phyloP scores from a whole-genome alignment of 768 basidiomycete species.

The Amyloporia xantha region DNA sequence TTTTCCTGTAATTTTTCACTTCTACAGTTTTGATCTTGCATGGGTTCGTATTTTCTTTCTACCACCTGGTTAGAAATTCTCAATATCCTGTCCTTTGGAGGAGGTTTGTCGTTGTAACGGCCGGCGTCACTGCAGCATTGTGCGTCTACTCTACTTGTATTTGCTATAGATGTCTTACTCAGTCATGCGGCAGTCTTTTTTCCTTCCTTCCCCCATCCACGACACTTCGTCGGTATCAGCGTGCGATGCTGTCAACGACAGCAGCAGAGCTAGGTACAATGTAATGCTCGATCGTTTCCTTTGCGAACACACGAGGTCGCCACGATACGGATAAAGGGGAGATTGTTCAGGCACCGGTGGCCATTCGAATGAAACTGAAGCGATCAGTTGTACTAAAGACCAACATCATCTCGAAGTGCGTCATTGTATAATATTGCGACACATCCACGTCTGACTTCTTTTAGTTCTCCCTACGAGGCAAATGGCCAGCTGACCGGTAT shows the following conservation, averaged over 20 bases:
- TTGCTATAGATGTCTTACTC: too few species aligned
- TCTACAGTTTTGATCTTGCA: conserved; percentile 58
- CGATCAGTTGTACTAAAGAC: conserved; percentile 47
- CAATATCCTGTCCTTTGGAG: conserved; percentile 34
- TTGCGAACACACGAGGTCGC: conserved; percentile 46
- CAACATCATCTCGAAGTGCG: conserved; percentile 61
- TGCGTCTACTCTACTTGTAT: conserved; percentile 32
- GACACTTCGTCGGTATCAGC: conserved; percentile 69
- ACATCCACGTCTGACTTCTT: neutral
- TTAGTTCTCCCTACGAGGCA: conserved; percentile 69
- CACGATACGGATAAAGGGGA: conserved; percentile 42
- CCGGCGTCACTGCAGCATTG: conserved; percentile 79
- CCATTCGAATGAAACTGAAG: conserved; percentile 67
- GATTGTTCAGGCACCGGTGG: conserved; percentile 59
- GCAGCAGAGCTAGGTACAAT: conserved; percentile 60
- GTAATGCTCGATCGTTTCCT: conserved; percentile 73
- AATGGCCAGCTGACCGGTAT: conserved; percentile 78
- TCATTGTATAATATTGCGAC: neutral
- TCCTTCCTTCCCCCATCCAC: conserved; percentile 68
- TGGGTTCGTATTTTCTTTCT: conserved; percentile 41
- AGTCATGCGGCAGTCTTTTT: too few species aligned
- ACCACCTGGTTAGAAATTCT: neutral
- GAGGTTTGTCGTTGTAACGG: conserved; percentile 62
- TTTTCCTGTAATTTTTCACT: conserved; percentile 39
- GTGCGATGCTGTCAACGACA: conserved; percentile 61